Evolutionary conservation across 257 asterid species (phyloP).

Genomic region (Nicotiana tomentosiformis): DNA sequence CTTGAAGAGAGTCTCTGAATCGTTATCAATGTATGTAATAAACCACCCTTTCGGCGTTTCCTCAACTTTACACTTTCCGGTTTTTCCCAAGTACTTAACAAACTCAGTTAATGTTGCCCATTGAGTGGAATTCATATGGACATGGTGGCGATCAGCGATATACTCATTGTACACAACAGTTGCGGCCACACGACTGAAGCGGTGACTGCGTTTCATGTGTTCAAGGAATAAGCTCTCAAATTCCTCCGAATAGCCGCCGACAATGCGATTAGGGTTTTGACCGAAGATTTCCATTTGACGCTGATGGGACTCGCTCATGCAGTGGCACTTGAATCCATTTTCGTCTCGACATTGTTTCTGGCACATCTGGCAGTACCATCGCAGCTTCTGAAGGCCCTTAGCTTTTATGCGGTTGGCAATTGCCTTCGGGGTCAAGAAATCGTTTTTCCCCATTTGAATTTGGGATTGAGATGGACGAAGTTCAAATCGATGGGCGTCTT

Average conservation of each 20-base stretch:
- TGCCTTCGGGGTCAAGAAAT: constrained; percentile 85
- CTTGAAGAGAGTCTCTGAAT: constrained; percentile 84
- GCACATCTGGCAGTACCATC: constrained; percentile 98
- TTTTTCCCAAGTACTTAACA: constrained; percentile 69
- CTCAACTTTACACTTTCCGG: constrained; percentile 86
- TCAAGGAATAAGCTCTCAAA: constrained; percentile 64
- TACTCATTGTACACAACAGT: constrained; percentile 95
- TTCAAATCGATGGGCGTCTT: not conserved
- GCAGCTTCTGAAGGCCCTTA: constrained; percentile 77
- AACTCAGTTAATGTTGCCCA: constrained; percentile 94
- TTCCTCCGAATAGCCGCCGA: constrained; percentile 76
- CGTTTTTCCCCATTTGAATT: constrained; percentile 68
- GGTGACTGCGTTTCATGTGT: constrained; percentile 87
- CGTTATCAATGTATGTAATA: constrained; percentile 82
- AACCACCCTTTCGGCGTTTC: constrained; percentile 96
- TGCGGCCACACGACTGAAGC: constrained; percentile 87
- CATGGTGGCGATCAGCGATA: constrained; percentile 69
- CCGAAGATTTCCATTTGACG: constrained; percentile 95
- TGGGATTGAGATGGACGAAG: not conserved
- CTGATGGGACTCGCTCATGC: constrained; percentile 93
- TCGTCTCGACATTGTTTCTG: constrained; percentile 94
- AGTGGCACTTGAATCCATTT: constrained; percentile 95
- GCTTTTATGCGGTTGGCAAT: constrained; percentile 86
- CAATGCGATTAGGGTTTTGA: constrained; percentile 64
- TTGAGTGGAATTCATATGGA: constrained; percentile 86